These are phyloP conservation scores for Barnettozyma wickerhamii DNA, from an alignment of 805 yeast genomes.

Conservation along the genomic window DNA sequence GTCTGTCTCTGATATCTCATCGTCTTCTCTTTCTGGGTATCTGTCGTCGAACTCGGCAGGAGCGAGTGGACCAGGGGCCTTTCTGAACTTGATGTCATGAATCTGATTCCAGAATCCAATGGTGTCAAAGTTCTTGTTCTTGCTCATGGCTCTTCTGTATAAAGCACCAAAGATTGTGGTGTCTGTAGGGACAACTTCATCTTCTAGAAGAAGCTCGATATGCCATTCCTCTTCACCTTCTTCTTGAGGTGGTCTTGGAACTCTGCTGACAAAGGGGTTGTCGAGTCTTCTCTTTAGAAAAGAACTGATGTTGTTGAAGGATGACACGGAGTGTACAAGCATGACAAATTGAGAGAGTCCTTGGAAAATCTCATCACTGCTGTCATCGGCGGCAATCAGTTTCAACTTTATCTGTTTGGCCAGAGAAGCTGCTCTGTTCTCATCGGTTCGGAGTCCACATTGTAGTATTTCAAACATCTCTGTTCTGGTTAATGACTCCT, in stretches of 20 bases:
- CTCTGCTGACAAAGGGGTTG: slow-evolving; percentile 23
- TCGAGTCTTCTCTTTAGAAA: slow-evolving; percentile 37
- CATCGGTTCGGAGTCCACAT: slow-evolving; percentile 34
- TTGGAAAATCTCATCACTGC: slow-evolving; percentile 17
- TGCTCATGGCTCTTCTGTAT: slow-evolving; percentile 42
- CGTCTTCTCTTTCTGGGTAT: slow-evolving; percentile 28
- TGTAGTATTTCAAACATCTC: slow-evolving; percentile 65
- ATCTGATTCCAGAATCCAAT: slow-evolving; percentile 51
- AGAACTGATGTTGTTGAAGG: slow-evolving; percentile 40
- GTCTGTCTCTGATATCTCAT: slow-evolving; percentile 26
- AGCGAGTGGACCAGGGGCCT: slow-evolving; percentile 27
- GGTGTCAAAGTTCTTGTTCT: slow-evolving; percentile 39
- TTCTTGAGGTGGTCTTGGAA: not conserved
- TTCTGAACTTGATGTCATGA: slow-evolving; percentile 49
- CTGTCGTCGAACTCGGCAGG: slow-evolving; percentile 22
- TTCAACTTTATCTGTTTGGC: slow-evolving; percentile 67
- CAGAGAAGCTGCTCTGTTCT: slow-evolving; percentile 52
- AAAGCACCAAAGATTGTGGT: slow-evolving; percentile 77
- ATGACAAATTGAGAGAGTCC: slow-evolving; percentile 28
- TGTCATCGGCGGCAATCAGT: slow-evolving; percentile 38
- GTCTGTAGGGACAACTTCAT: slow-evolving; percentile 53
- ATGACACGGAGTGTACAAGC: slow-evolving; percentile 50
- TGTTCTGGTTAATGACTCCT: slow-evolving; percentile 66
- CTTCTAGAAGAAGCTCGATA: slow-evolving; percentile 56
- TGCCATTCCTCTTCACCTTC: slow-evolving; percentile 25